A percentile compares a stretch with the other conserved stretches of the same genome.
These are phyloP conservation scores for Talaromyces islandicus DNA, from an alignment of 2,329 filamentous ascomycete genomes.

Conservation along the genomic window DNA sequence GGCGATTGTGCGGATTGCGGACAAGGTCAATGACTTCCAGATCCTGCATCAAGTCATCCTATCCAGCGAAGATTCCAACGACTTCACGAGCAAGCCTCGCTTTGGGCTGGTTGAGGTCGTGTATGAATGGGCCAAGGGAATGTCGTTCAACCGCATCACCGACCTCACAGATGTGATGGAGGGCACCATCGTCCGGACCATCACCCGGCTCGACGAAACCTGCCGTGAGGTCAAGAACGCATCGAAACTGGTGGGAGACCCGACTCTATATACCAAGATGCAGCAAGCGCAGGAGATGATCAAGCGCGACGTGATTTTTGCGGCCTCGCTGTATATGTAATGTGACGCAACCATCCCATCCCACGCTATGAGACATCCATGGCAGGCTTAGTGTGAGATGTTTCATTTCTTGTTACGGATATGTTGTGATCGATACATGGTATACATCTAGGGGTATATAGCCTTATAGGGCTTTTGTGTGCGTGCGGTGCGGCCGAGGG, in stretches of 20 bases:
- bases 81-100: slow-evolving; percentile 78
- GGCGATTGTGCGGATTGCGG: slow-evolving; percentile 81
- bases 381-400: neutral
- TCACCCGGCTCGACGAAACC: slow-evolving; percentile 89
- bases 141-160: slow-evolving; percentile 98
- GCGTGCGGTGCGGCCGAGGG: neutral
- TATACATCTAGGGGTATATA: neutral
- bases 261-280: slow-evolving; percentile 92
- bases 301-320: slow-evolving; percentile 88
- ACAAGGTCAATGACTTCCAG: slow-evolving; percentile 88
- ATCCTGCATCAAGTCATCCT: slow-evolving; percentile 88
- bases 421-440: neutral
- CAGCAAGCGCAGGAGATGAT: slow-evolving; percentile 95
- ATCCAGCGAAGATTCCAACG: slow-evolving; percentile 81
- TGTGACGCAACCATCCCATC: neutral
- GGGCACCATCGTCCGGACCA: slow-evolving; percentile 92
- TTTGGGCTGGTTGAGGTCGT: slow-evolving; percentile 97
- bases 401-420: neutral
- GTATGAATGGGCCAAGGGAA: slow-evolving; percentile 95
- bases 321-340: slow-evolving; percentile 84
- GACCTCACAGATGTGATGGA: slow-evolving; percentile 93
- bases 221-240: slow-evolving; percentile 97
- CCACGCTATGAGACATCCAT: neutral
- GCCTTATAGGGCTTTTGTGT: neutral
- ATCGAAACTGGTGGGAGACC: slow-evolving; percentile 89